Conservation (phyloP, 2,329 filamentous ascomycete species). For the Coleophoma eucalyptorum region DNA sequence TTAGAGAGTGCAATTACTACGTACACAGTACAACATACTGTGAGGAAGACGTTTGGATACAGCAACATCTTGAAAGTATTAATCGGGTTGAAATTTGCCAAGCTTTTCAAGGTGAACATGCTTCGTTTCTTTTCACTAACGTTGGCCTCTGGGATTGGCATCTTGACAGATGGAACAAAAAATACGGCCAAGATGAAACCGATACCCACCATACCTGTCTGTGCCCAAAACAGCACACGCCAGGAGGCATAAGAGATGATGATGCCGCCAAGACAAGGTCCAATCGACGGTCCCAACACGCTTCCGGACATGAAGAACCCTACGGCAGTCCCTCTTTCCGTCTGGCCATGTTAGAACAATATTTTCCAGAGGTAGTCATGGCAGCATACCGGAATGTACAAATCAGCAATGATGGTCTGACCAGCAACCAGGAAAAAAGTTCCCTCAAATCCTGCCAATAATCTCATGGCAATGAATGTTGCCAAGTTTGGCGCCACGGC, state of each 20-base stretch:
- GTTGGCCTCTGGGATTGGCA: no score
- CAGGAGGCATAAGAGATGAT: conserved; percentile 27
- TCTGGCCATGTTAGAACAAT: conserved; percentile 12
- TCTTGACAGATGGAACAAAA: conserved; percentile 16
- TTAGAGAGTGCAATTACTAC: not conserved
- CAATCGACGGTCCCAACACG: conserved; percentile 34
- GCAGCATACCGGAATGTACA: conserved; percentile 9
- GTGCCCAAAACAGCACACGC: conserved; percentile 29
- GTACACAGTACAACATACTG: conserved; percentile 9
- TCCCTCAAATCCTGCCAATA: conserved; percentile 7
- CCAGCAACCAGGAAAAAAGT: conserved; percentile 14
- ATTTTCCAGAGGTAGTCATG: not conserved
- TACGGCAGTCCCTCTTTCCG: conserved; percentile 36
- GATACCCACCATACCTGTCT: conserved; percentile 25
- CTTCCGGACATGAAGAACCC: conserved; percentile 39
- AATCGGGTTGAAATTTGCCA: conserved; percentile 17
- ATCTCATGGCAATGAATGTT: conserved; percentile 7
- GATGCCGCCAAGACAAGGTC: conserved; percentile 26
- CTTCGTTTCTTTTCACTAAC: no score
- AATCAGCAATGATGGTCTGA: conserved; percentile 10
- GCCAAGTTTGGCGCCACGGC: conserved; percentile 6
- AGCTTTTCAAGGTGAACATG: not conserved
- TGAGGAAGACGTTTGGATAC: conserved; percentile 22
- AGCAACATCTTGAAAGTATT: conserved; percentile 17
- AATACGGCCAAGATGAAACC: conserved; percentile 23